Conservation (phyloP, 768 basidiomycete species). For the Thelephora ganbajun region DNA sequence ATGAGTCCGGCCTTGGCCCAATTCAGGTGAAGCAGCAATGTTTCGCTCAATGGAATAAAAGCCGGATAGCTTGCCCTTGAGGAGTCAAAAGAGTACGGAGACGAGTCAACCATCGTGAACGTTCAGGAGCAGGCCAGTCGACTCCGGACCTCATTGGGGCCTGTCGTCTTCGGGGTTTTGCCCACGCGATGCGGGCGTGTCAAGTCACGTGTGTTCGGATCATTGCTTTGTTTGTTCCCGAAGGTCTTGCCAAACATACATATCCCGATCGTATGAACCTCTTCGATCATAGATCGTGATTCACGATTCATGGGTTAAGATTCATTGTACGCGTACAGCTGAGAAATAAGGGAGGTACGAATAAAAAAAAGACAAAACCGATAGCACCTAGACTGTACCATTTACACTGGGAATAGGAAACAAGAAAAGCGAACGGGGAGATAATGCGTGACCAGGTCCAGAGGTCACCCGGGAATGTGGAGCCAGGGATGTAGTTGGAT, state of each 20-base stretch:
- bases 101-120: background rate
- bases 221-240: background rate
- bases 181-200: background rate
- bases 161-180: background rate
- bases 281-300: background rate
- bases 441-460: no score
- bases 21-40: slow-evolving; percentile 41
- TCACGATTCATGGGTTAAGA: background rate
- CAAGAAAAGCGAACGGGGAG: background rate
- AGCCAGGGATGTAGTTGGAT: background rate
- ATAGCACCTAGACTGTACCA: background rate
- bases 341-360: background rate
- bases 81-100: slow-evolving; percentile 11
- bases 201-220: background rate
- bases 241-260: background rate
- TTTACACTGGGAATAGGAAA: background rate
- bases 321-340: background rate
- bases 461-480: no score
- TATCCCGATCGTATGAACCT: background rate
- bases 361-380: background rate
- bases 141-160: background rate
- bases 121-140: background rate
- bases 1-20: slow-evolving; percentile 47
- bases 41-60: slow-evolving; percentile 53
- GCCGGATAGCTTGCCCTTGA: slow-evolving; percentile 49